Evolutionary conservation across 1,284 basidiomycete species (phyloP).

Genomic region (Somion occarium): DNA sequence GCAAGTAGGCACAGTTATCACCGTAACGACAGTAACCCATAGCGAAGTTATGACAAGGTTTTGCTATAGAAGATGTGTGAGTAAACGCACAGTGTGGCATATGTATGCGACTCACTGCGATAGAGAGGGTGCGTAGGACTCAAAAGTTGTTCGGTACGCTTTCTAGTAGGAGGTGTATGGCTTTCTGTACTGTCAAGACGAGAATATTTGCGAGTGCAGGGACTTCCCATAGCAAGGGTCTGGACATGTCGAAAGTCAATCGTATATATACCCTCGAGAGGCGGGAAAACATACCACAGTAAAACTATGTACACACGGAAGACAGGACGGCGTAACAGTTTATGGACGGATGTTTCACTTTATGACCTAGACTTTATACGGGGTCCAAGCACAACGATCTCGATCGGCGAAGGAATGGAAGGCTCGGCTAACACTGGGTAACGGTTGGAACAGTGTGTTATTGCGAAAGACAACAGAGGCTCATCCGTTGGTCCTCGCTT

Average conservation of each 20-base stretch:
- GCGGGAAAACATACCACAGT: too few relatives aligned
- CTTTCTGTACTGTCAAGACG: not conserved
- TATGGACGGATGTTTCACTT: not conserved
- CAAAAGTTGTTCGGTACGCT: not conserved
- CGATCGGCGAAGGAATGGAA: not conserved
- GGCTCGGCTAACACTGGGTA: not conserved
- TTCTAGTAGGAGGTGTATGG: not conserved
- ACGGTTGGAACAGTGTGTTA: not conserved
- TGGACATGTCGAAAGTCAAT: too few relatives aligned
- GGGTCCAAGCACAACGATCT: not conserved
- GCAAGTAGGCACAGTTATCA: slow-evolving; percentile 4
- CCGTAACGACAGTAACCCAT: slow-evolving; percentile 2
- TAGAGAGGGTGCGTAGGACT: not conserved
- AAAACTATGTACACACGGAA: too few relatives aligned
- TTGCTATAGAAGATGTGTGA: not conserved
- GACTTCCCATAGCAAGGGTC: not conserved
- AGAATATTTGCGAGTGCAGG: not conserved
- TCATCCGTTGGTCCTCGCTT: not conserved
- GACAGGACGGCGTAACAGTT: too few relatives aligned
- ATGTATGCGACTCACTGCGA: not conserved
- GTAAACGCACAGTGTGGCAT: not conserved
- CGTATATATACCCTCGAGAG: too few relatives aligned
- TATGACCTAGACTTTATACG: not conserved
- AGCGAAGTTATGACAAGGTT: slow-evolving; percentile 3
- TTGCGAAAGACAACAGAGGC: not conserved